A percentile compares a stretch with the other conserved stretches of the same genome.
Conservation (phyloP, 2,329 filamentous ascomycete species). For the Aspergillus quadrilineatus region DNA sequence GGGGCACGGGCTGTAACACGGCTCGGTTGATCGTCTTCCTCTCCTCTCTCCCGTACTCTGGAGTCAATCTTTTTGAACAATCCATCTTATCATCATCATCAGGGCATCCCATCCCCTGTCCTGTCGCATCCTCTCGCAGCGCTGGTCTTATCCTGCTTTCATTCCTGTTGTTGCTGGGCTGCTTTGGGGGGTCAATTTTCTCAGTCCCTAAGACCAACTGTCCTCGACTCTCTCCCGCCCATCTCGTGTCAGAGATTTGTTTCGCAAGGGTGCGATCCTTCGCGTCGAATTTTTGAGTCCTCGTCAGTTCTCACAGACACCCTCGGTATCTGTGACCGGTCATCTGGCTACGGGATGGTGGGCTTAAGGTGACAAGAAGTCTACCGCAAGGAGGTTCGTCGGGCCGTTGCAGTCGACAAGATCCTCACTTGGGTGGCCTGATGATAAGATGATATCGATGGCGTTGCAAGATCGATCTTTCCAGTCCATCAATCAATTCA, state of each 20-base stretch:
- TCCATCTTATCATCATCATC: background rate
- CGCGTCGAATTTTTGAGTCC: constrained; percentile 1
- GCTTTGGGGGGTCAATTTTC: background rate
- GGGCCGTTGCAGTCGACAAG: background rate
- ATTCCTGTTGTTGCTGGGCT: background rate
- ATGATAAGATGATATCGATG: background rate
- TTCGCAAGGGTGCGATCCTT: constrained; percentile 3
- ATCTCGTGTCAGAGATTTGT: background rate
- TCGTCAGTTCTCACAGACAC: background rate
- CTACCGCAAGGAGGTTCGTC: background rate
- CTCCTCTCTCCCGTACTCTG: background rate
- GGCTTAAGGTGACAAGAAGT: background rate
- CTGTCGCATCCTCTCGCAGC: background rate
- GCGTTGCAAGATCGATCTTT: background rate
- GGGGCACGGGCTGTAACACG: background rate
- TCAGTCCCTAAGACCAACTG: background rate
- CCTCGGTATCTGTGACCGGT: background rate
- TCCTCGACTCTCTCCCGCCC: background rate
- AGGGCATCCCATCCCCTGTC: background rate
- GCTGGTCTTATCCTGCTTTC: background rate
- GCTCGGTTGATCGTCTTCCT: background rate
- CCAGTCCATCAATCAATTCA: background rate
- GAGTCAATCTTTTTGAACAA: background rate
- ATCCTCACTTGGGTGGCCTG: background rate
- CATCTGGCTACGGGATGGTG: background rate